Evolutionary conservation across 2,329 filamentous ascomycete genomes (phyloP), one percentile per base, ranked within the genome.

Genomic region (Ophioceras dolichostomum): DNA sequence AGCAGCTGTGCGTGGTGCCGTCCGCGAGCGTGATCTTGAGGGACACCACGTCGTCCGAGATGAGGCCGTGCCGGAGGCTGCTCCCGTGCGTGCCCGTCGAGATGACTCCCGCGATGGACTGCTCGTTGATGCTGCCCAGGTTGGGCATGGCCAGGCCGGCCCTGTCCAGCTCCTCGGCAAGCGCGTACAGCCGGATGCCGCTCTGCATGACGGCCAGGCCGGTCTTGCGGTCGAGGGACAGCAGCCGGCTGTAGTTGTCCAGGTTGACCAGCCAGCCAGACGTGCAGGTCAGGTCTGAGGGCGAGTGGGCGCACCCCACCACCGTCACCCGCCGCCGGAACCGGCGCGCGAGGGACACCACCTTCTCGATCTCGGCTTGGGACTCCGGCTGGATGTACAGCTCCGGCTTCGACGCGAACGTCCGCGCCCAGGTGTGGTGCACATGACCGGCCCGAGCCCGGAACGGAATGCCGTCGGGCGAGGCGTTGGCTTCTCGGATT

Each of bases 251-350:
- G 61, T 84, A 85, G 45, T 82, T 70, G 64, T 98, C 91, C 43
- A 98, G 74, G 56, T 95, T 96, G 48, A 96, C 67, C 54, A 95
- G 78, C 91, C 91, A 96, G 45, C 83, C 84, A 13, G 84, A 91
- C 5, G 88, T 94, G 60, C 86, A 94, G 4, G 89, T 96, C 31
- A 98, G 64, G 52, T 89, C 82, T 45, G 83, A 93, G 7, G 89
- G 91, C 38, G 88, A 95, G 64, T 98, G 89, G 39, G 79, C 86
- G 49, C 83, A 89, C 41, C 91, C 89, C n/a, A 88, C 81, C 5
- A 83, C 83, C 26, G 88, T 82, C 41, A 98, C 64, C 42, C 87
- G 80, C 33, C 84, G 79, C 30, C 87, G 77, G 59, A 83, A 91
- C 60, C 69, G 73, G 41, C 83, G 79, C 5, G 91, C 91, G 17